phyloP scores from a whole-genome alignment of 2,329 filamentous ascomycete species.

The Teratosphaeria gauchensis region DNA sequence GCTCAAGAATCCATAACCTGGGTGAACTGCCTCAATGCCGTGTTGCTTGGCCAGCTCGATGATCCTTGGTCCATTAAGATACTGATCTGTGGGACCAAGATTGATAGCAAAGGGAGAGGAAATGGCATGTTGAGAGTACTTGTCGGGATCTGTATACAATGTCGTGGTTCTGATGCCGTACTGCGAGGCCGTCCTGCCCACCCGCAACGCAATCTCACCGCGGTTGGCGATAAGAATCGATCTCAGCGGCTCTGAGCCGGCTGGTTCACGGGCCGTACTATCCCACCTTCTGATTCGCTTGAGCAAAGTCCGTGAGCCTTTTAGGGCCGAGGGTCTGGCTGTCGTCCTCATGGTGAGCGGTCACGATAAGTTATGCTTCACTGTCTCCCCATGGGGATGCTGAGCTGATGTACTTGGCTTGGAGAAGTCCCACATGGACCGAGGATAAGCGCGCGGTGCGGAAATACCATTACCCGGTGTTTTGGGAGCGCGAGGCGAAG shows the following conservation, averaged over 20 bases:
- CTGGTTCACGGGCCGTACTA: constrained; percentile 7
- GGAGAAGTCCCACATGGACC: not conserved
- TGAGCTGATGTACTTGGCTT: not conserved
- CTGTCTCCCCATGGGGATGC: not conserved
- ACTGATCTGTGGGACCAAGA: constrained; percentile 72
- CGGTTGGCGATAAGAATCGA: constrained; percentile 94
- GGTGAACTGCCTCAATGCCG: constrained; percentile 84
- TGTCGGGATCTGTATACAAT: constrained; percentile 88
- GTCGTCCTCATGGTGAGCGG: constrained; percentile 14
- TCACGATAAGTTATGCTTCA: not conserved
- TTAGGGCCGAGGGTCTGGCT: constrained; percentile 12
- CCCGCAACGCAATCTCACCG: constrained; percentile 91
- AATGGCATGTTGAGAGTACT: constrained; percentile 75
- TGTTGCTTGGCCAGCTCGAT: constrained; percentile 77
- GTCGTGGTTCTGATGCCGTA: constrained; percentile 91
- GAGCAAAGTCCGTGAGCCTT: constrained; percentile 10
- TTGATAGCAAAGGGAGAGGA: constrained; percentile 76
- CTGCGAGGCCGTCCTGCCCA: constrained; percentile 75
- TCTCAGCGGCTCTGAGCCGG: constrained; percentile 18
- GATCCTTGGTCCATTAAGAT: constrained; percentile 88
- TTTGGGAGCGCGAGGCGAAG: no score
- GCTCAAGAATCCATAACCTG: constrained; percentile 88
- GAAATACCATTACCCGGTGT: not conserved
- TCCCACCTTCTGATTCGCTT: constrained; percentile 14
- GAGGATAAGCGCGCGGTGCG: not conserved